Base-by-base conservation (phyloP, 345 rosid species). In the Euphorbia peplus region DNA sequence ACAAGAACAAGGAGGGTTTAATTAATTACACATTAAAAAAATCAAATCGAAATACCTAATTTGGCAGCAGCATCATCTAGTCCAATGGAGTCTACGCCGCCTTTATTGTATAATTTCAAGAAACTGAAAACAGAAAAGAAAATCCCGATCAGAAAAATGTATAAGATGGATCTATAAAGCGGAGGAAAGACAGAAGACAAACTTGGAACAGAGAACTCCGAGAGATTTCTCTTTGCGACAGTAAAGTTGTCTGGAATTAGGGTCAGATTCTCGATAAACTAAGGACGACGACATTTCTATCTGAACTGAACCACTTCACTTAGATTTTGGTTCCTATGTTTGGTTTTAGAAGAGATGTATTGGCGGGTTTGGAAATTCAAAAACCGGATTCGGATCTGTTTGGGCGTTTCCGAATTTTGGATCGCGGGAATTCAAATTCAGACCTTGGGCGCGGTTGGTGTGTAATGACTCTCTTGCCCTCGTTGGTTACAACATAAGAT, bases 151-250 rank as follows among this genome's bases (percentile, higher is more conserved):
- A 10, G 22, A 21, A 21, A 53, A 22, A 53, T 67, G 30, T 42
- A 42, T 22, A 26, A 67, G 28, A n/a, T n/a, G n/a, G n/a, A 79
- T 63, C 29, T 24, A 67, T 42, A 37, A 73, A 37, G 39, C 25
- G 55, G 21, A n/a, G 11, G 35, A 42, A 4, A 42, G 30, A 70
- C 12, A 19, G 11, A 12, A 44, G n/a, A 19, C 22, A 21, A 74
- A 91, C 97, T 87, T 87, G 67, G 90, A 68, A 82, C 91, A 90
- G 11, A 91, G 47, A 69, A 89, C 78, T 24, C 91, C 93, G 4
- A 91, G 88, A 67, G 97, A 87, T 84, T 86, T 89, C 39, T 89
- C 95, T 74, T 89, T 91, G 60, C 95, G 88, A 77, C 86, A 70
- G 82, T 87, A 91, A 21, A 71, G 56, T 56, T 74, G 76, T 13